Percentiles rank a stretch among this genome's conserved stretches.
These are phyloP conservation scores for Tricholoma saponaceum DNA, from an alignment of 768 basidiomycete genomes.

Conservation along the genomic window DNA sequence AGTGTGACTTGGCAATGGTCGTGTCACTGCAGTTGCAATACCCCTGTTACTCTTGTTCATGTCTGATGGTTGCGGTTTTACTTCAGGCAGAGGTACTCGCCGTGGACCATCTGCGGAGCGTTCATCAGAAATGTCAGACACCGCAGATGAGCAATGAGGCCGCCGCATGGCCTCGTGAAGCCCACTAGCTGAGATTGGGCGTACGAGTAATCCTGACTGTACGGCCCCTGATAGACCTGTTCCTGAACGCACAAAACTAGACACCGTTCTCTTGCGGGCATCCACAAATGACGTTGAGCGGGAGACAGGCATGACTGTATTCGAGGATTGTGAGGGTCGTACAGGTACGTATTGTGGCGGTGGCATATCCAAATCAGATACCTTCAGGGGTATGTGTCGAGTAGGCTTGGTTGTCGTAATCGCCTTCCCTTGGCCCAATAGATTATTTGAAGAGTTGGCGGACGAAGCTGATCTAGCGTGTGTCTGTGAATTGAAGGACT, in stretches of 20 bases:
- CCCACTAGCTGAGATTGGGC: slow-evolving; percentile 10
- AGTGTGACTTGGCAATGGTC: background rate
- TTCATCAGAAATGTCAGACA: slow-evolving; percentile 1
- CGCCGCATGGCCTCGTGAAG: slow-evolving; percentile 6
- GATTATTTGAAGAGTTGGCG: slow-evolving; percentile 16
- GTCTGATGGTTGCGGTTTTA: slow-evolving; percentile 1
- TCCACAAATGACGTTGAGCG: slow-evolving; percentile 14
- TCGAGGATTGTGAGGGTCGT: slow-evolving; percentile 17
- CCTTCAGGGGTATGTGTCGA: slow-evolving; percentile 16
- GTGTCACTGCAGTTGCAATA: background rate
- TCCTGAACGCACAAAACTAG: slow-evolving; percentile 1
- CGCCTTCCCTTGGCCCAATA: background rate
- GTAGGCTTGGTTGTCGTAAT: slow-evolving; percentile 12
- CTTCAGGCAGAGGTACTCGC: slow-evolving; percentile 16
- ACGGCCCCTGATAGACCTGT: background rate
- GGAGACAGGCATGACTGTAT: slow-evolving; percentile 5
- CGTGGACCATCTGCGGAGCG: slow-evolving; percentile 18
- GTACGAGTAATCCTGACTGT: slow-evolving; percentile 2
- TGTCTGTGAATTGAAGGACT: slow-evolving; percentile 3
- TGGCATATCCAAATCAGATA: slow-evolving; percentile 14
- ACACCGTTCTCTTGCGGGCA: slow-evolving; percentile 9
- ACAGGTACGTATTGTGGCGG: slow-evolving; percentile 26
- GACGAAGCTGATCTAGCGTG: slow-evolving; percentile 25
- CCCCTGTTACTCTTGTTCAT: background rate
- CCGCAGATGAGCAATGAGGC: background rate